Percentiles rank a stretch among this genome's conserved stretches.
These are phyloP conservation scores for Penicillium cosmopolitanum DNA, from an alignment of 495 filamentous ascomycete species.

Conservation along the genomic window DNA sequence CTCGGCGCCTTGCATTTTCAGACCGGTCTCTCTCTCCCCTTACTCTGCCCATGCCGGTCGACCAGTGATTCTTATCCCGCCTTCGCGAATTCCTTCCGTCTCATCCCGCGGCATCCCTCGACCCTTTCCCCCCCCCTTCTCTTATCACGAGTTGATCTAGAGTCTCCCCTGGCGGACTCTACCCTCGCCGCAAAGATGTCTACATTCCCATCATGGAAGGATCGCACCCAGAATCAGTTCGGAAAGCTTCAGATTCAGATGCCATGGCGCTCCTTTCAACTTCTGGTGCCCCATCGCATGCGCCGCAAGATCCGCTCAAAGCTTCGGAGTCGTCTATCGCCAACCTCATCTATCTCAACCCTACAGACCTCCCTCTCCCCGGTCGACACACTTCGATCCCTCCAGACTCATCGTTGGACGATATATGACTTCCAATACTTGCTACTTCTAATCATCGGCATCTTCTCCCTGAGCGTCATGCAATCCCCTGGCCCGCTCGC, in stretches of 20 bases:
- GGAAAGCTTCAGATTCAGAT: slow-evolving; percentile 53
- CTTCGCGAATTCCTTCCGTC: slow-evolving; percentile 26
- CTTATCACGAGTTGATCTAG: slow-evolving; percentile 27
- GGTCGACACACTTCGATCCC: slow-evolving; percentile 67
- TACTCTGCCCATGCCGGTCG: slow-evolving; percentile 33
- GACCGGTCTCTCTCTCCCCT: slow-evolving; percentile 25
- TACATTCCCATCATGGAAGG: slow-evolving; percentile 54
- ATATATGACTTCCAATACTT: slow-evolving; percentile 86
- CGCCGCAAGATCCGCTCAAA: slow-evolving; percentile 74
- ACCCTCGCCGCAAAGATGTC: slow-evolving; percentile 40
- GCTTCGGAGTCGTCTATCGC: slow-evolving; percentile 70
- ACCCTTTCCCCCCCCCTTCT: slow-evolving; percentile 22
- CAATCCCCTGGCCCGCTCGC: slow-evolving; percentile 70
- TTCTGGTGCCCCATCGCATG: slow-evolving; percentile 68
- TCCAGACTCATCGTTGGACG: slow-evolving; percentile 80
- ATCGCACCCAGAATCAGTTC: slow-evolving; percentile 52
- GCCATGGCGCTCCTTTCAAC: slow-evolving; percentile 55
- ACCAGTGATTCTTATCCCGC: slow-evolving; percentile 30
- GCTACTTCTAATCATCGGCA: slow-evolving; percentile 67
- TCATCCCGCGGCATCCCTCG: slow-evolving; percentile 29
- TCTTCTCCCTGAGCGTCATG: slow-evolving; percentile 82
- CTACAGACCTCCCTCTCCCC: slow-evolving; percentile 82
- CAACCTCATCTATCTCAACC: slow-evolving; percentile 71
- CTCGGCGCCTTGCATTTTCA: slow-evolving; percentile 30
- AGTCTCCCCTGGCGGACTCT: slow-evolving; percentile 30